Conservation (phyloP, 164 flowering plant species). For the Protea cynaroides region DNA sequence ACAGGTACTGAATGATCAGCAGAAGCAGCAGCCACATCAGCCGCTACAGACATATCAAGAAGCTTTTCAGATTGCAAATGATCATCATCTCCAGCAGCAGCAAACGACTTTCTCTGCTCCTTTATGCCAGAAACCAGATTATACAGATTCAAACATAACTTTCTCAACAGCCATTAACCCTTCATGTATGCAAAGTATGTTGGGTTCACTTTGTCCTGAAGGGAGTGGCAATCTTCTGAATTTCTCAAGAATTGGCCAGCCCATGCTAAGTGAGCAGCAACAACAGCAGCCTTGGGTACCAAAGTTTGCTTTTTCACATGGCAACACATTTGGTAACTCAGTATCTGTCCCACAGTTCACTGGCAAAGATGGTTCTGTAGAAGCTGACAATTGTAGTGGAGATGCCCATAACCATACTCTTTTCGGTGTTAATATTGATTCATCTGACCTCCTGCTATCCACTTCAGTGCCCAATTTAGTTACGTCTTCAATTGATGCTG, state of each 20-base stretch:
- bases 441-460: conserved; percentile 50
- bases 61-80: conserved; percentile 38
- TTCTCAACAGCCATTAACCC: conserved; percentile 35
- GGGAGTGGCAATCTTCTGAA: conserved; percentile 37
- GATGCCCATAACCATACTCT: conserved; percentile 50
- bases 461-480: conserved; percentile 42
- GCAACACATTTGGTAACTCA: conserved; percentile 29
- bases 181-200: conserved; percentile 34
- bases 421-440: conserved; percentile 57
- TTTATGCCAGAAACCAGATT: conserved; percentile 42
- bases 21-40: conserved; percentile 27
- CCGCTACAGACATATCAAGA: conserved; percentile 37
- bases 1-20: conserved; percentile 34
- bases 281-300: conserved; percentile 46
- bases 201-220: conserved; percentile 47
- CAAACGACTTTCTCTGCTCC: conserved; percentile 38
- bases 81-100: conserved; percentile 50
- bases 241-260: conserved; percentile 35
- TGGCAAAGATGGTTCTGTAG: conserved; percentile 38
- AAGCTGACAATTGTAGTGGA: conserved; percentile 40
- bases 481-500: conserved; percentile 39
- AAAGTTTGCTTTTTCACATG: conserved; percentile 37
- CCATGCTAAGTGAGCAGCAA: conserved; percentile 40
- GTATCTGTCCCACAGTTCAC: conserved; percentile 35
- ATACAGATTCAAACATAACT: conserved; percentile 37